Base-by-base conservation (phyloP, 805 yeast species). In the Isabelozyma heimii region DNA sequence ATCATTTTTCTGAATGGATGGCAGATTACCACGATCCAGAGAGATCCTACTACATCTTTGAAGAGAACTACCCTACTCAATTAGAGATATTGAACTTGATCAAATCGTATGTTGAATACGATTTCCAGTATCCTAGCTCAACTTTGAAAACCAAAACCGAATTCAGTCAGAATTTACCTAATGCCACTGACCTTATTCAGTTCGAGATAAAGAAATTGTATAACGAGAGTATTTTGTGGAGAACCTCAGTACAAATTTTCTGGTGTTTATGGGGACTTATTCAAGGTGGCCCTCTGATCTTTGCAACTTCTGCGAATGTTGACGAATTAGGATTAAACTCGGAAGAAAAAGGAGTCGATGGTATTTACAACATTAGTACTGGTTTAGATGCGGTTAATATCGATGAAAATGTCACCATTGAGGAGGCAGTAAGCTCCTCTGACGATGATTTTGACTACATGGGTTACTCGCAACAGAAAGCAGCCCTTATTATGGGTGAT, bases 1-100 rank as follows among this genome's bases (percentile, higher is more conserved):
- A 94, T 65, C 99, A 94, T 70, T 88, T 94, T 57, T 80, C 88
- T 54, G 99, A 92, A 71, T 92, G 99, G 99, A 94, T 91, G 97
- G 80, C 89, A 44, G 90, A 94, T 70, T 94, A 92, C 63, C 89
- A 86, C 60, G 81, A 83, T 56, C 80, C 84, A 0, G 71, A 75
- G 15, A 52, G 55, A 43, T 68, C 75, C 13, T 81, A 86, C 63
- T 79, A 68, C 48, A 70, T 87, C n/a, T 75, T 80, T 56, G 72
- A 69, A 33, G 69, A 76, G 10, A 68, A 71, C 37, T 94, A 79
- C 66, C 99, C 99, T 8, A 71, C 74, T 12, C 72, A 74, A 51
- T 82, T 82, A 42, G 86, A 91, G 62, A 84, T 87, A 59, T 62
- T 85, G 54, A 85, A 86, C 59, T 78, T 91, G 56, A 66, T 92